A percentile compares a stretch with the other conserved stretches of the same genome.
phyloP scores from a whole-genome alignment of 108 stramenopile species.

The Fistulifera solaris region DNA sequence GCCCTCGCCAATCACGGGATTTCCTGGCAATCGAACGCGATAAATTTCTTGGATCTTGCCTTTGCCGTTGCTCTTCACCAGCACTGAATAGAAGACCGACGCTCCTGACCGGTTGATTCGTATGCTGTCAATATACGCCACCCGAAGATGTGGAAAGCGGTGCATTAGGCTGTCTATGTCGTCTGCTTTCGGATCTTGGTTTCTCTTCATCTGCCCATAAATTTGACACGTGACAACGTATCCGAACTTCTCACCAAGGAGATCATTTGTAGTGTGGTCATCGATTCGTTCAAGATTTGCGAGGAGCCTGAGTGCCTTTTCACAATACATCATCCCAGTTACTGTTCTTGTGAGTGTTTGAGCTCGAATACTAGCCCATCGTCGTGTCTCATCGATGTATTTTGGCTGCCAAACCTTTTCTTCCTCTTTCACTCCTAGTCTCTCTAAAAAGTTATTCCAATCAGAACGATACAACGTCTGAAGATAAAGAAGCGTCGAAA shows the following conservation, averaged over 20 bases:
- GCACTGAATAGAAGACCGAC: constrained; percentile 79
- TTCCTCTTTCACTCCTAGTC: constrained; percentile 73
- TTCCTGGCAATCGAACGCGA: constrained; percentile 92
- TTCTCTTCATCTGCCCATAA: constrained; percentile 91
- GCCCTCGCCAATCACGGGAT: constrained; percentile 96
- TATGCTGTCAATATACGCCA: constrained; percentile 95
- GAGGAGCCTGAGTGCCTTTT: constrained; percentile 90
- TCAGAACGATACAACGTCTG: constrained; percentile 92
- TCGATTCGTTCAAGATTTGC: constrained; percentile 89
- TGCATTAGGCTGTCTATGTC: constrained; percentile 95
- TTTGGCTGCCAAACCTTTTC: constrained; percentile 90
- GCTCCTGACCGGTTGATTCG: constrained; percentile 76
- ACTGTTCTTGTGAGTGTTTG: constrained; percentile 94
- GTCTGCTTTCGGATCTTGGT: constrained; percentile 93
- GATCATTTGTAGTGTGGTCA: constrained; percentile 81
- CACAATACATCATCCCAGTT: constrained; percentile 98
- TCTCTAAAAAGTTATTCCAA: constrained; percentile 93
- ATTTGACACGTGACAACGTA: constrained; percentile 97
- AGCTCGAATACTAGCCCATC: constrained; percentile 95
- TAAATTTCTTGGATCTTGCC: constrained; percentile 86
- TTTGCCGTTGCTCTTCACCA: constrained; percentile 84
- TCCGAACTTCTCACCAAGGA: constrained; percentile 93
- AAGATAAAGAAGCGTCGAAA: constrained; percentile 91
- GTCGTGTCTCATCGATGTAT: constrained; percentile 76
- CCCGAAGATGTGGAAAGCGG: constrained; percentile 85